These are phyloP conservation scores for Chlamydomonas sp. DNA, from an alignment of 139 green algal genomes.

Conservation along the genomic window DNA sequence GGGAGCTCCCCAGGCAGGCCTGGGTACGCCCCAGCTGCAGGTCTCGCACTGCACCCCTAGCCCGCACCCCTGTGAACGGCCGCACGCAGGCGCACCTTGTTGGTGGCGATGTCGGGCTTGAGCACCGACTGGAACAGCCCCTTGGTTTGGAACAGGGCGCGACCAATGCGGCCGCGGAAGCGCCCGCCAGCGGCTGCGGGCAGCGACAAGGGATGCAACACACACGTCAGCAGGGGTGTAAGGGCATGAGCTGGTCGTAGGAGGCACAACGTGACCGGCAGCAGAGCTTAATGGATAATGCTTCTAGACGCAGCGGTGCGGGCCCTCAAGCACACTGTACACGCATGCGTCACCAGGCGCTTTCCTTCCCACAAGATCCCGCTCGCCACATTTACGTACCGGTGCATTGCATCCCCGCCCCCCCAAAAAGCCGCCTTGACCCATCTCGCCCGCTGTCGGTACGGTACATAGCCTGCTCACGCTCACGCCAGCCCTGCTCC, in stretches of 20 bases:
- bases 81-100: constrained; percentile 61
- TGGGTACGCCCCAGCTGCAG: too few relatives aligned
- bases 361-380: too few relatives aligned
- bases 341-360: background rate
- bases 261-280: background rate
- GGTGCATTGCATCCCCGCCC: too few relatives aligned
- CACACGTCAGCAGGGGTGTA: background rate
- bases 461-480: too few relatives aligned
- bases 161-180: constrained; percentile 70
- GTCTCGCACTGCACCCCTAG: too few relatives aligned
- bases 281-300: background rate
- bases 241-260: background rate
- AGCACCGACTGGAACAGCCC: constrained; percentile 78
- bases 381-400: too few relatives aligned
- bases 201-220: background rate
- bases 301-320: background rate
- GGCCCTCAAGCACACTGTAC: background rate
- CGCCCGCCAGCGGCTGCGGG: constrained; percentile 68
- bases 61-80: background rate
- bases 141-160: constrained; percentile 73
- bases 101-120: constrained; percentile 75
- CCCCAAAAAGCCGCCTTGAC: too few relatives aligned
- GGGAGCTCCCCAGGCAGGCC: too few relatives aligned
- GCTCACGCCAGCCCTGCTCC: too few relatives aligned
- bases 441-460: too few relatives aligned